Evolutionary conservation across 1,139 yeast species (phyloP), one percentile per base, ranked within the genome.

Genomic region (Candida tropicalis): DNA sequence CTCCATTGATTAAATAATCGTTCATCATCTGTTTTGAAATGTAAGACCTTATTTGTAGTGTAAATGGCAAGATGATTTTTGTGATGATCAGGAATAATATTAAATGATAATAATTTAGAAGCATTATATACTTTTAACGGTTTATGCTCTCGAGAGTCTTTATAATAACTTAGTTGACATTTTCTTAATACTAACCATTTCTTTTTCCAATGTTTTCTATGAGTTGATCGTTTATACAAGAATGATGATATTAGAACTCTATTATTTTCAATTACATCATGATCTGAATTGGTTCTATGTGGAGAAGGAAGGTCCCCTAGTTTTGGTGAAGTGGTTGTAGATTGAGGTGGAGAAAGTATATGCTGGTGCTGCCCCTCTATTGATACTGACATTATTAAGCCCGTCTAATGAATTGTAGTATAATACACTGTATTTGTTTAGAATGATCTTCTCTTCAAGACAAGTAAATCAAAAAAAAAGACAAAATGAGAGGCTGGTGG

Each of bases 121-220:
- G 50, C 43, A 41, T 51, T 53, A 15, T 80, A 65, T 10, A 82
- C 82, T 39, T 65, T 68, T 35, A 71, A 64, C 0, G 85, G 81
- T 55, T 79, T 78, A 56, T 79, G 73, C 54, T 82, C 87, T 31
- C 70, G 62, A 12, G 73, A 69, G 52, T 81, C 83, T 54, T 80
- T 80, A 57, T 82, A 82, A 57, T 77, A 79, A 12, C 82, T 68
- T 29, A 82, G 63, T 54, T 79, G 86, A 39, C 73, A 67, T 15
- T 66, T 65, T 31, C 87, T 63, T n/a, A 82, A 62, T 2, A 80
- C 84, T 49, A 79, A 77, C 87, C 87, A 82, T 31, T 69, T 61
- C 46, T 68, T 65, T 51, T 70, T 73, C 84, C 84, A 79, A 38
- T 56, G 61, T 41, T 58, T 61, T 7, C 66, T 59, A 39, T 49